Conservation (phyloP, 441 rosid species). For the Rhodomyrtus psidioides region DNA sequence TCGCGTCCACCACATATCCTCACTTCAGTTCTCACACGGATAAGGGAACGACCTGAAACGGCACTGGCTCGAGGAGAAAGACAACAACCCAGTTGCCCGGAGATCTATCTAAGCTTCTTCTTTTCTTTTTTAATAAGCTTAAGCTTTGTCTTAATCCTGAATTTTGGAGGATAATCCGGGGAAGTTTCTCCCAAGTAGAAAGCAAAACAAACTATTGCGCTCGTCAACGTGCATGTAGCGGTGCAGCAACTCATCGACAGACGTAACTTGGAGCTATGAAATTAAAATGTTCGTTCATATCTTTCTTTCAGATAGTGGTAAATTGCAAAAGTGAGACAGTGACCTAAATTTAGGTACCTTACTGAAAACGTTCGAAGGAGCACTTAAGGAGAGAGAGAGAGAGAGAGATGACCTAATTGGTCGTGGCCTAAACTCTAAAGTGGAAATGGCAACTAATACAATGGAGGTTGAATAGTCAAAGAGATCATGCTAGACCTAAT, state of each 20-base stretch:
- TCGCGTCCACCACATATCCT: too few relatives aligned
- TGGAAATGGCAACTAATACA: background rate
- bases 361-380: background rate
- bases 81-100: too few relatives aligned
- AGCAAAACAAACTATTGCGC: background rate
- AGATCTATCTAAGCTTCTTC: too few relatives aligned
- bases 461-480: background rate
- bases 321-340: background rate
- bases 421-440: background rate
- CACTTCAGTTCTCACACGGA: too few relatives aligned
- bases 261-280: background rate
- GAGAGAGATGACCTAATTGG: background rate
- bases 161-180: background rate
- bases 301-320: background rate
- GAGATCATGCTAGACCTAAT: background rate
- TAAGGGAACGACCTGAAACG: too few relatives aligned
- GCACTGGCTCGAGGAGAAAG: too few relatives aligned
- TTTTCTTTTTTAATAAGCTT: too few relatives aligned
- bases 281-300: background rate
- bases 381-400: background rate
- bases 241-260: background rate
- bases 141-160: too few relatives aligned
- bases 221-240: background rate
- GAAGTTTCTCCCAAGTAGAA: background rate
- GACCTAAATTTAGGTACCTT: background rate